phyloP scores from a whole-genome alignment of 2,329 filamentous ascomycete species.

The Fusarium musae region DNA sequence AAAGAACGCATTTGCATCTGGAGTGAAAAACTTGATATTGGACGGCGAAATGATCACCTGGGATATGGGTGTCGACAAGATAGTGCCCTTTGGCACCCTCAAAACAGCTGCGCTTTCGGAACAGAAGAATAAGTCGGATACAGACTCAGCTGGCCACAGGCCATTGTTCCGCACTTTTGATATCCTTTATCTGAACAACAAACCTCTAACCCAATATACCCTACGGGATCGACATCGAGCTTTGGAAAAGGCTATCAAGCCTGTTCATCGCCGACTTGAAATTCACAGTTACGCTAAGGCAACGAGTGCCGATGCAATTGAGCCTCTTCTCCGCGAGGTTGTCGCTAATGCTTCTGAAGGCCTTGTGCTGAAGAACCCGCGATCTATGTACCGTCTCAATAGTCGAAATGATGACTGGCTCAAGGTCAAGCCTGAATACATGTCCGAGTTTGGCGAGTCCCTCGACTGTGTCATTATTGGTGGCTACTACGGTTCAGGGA shows the following conservation, averaged over 20 bases:
- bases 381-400: conserved; percentile 86
- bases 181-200: conserved; percentile 87
- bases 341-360: conserved; percentile 90
- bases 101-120: conserved; percentile 90
- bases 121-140: conserved; percentile 71
- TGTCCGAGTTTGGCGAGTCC: conserved; percentile 94
- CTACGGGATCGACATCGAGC: conserved; percentile 83
- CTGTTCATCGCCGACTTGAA: conserved; percentile 81
- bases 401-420: conserved; percentile 96
- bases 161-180: conserved; percentile 91
- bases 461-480: conserved; percentile 91
- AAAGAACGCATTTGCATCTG: conserved; percentile 77
- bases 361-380: conserved; percentile 91
- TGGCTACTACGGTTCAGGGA: conserved; percentile 91
- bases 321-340: conserved; percentile 81
- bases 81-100: conserved; percentile 89
- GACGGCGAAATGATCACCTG: conserved; percentile 99
- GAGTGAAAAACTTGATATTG: conserved; percentile 87
- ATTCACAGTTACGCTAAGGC: conserved; percentile 79
- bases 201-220: conserved; percentile 82
- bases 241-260: conserved; percentile 75
- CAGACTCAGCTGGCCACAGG: conserved; percentile 60
- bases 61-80: conserved; percentile 86
- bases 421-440: conserved; percentile 99
- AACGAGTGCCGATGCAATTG: conserved; percentile 76